Evolutionary conservation across 352 stramenopile species (phyloP), one percentile per base, ranked within the genome.

Genomic region (Globisporangium irregulare): DNA sequence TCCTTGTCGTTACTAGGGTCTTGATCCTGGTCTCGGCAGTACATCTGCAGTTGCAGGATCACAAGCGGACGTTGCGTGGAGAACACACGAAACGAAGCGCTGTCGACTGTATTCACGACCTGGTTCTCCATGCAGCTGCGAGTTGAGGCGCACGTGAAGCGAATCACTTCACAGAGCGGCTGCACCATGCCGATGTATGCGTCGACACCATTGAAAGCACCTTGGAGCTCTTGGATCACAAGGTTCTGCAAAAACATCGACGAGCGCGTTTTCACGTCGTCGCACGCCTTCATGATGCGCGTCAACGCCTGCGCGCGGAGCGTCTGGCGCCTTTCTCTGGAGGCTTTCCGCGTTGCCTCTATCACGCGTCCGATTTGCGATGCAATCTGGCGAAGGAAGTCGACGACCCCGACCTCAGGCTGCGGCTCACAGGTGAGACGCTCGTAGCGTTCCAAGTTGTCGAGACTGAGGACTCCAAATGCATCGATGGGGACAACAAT

Each of bases 391-490:
- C 73, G 71, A 10, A 95, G 61, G 59, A 91, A 93, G 62, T 95
- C 87, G n/a, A 93, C 77, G 14, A 95, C 58, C 0, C 87, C 87
- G 14, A 92, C 73, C 69, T 95, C 87, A 18, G 87, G 87, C 22
- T 92, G 84, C 0, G 63, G 1, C 48, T 84, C 79, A 15, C 67
- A 57, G 1, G 80, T 59, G 1, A 86, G 63, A 0, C 70, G 69
- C 32, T 76, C 77, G 50, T 93, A 91, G 1, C 58, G 69, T 18
- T 80, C 70, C 46, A 95, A 71, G 29, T 92, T 86, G 62, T 93
- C 78, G n/a, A 93, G 62, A 6, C 79, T 73, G 3, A 95, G 62
- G 0, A 92, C 66, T 1, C 87, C 87, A 14, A 82, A 12, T 0
- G 36, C 51, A 1, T 75, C 79, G 22, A 95, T 58, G 0, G 85